Evolutionary conservation across 176 grass and related monocot genomes (phyloP).

Genomic region (Oropetium thomaeum): DNA sequence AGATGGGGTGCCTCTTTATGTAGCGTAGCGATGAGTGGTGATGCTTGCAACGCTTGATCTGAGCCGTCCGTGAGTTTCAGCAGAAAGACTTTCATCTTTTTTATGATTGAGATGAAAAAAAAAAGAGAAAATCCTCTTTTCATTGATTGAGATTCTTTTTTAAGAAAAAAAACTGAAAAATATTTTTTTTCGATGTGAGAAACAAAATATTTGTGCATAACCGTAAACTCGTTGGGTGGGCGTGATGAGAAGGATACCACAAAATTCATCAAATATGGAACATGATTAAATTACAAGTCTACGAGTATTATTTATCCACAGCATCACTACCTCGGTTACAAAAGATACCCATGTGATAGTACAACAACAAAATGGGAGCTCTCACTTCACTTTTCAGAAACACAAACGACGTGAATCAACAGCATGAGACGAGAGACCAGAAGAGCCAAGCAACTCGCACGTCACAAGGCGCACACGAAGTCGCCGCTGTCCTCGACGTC

Average conservation of each 20-base stretch:
- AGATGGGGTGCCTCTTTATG: conserved; percentile 26
- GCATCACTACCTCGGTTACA: conserved; percentile 26
- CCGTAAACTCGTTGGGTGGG: too few relatives aligned
- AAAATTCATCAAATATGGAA: conserved; percentile 27
- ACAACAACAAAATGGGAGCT: conserved; percentile 17
- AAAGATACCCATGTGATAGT: conserved; percentile 20
- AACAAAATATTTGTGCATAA: too few relatives aligned
- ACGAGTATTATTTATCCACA: conserved; percentile 50
- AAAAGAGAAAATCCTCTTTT: too few relatives aligned
- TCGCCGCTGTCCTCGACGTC: conserved; percentile 82
- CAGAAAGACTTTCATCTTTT: not conserved
- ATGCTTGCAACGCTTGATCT: not conserved
- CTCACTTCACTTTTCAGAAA: too few relatives aligned
- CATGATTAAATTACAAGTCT: not conserved
- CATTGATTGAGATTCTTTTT: too few relatives aligned
- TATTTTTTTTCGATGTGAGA: too few relatives aligned
- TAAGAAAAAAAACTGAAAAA: too few relatives aligned
- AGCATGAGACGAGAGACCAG: not conserved
- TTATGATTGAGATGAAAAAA: not conserved
- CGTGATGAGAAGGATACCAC: not conserved
- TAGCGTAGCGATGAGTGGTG: not conserved
- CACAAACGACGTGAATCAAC: conserved; percentile 1
- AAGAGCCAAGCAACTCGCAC: not conserved
- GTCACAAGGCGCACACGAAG: conserved; percentile 62
- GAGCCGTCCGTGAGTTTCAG: not conserved